These are phyloP conservation scores for Chrysochromulina parva DNA, from an alignment of 78 protist species.

Conservation along the genomic window DNA sequence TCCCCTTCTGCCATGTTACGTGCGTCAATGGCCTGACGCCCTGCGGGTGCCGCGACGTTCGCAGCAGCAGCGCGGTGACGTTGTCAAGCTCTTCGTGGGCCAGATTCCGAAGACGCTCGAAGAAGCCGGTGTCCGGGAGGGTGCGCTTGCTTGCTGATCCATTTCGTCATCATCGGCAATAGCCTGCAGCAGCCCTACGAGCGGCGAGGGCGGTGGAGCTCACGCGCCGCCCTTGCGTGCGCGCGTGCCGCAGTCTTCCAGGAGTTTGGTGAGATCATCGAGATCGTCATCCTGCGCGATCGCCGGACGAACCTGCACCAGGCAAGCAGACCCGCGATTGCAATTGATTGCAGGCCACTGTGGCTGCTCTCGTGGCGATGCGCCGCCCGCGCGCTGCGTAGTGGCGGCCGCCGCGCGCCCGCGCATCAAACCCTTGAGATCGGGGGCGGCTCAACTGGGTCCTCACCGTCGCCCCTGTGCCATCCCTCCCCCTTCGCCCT, in stretches of 20 bases:
- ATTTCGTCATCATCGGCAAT: too few relatives aligned
- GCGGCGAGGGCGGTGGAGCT: too few relatives aligned
- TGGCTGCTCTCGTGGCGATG: background rate
- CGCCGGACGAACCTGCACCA: background rate
- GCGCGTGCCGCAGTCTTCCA: conserved; percentile 6
- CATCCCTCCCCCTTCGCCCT: background rate
- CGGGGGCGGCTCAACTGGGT: too few relatives aligned
- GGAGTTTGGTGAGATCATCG: background rate
- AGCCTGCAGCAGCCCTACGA: too few relatives aligned
- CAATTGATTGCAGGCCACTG: background rate
- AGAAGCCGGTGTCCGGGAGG: background rate
- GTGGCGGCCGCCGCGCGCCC: background rate
- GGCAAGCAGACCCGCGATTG: too few relatives aligned
- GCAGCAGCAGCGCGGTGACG: background rate
- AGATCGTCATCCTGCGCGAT: conserved; percentile 13
- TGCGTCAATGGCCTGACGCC: too few relatives aligned
- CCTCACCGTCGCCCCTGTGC: too few relatives aligned
- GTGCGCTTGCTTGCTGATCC: background rate
- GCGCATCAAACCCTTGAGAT: background rate
- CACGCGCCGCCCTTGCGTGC: too few relatives aligned
- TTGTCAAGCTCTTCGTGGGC: conserved; percentile 20
- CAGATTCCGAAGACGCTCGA: conserved; percentile 11
- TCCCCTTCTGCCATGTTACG: too few relatives aligned
- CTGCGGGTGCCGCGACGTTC: too few relatives aligned
- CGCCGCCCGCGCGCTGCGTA: background rate